A percentile compares a stretch with the other conserved stretches of the same genome.
Conservation (phyloP, 352 stramenopile species). For the Phytopythium vexans region DNA sequence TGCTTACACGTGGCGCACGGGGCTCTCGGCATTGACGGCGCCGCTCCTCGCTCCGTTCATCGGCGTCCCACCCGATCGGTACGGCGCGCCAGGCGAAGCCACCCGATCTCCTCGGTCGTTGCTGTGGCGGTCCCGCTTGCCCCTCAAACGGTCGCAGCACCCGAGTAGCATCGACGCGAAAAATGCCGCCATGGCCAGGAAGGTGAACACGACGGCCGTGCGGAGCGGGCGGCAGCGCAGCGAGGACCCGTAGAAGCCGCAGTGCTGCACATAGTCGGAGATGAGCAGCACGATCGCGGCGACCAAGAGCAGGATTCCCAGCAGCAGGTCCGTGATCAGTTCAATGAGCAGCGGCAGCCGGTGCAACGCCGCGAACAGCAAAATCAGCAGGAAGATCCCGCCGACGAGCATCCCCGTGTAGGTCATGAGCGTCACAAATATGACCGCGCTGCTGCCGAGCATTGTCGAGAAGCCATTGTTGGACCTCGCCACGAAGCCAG, state of each 20-base stretch:
- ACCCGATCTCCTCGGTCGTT: slow-evolving; percentile 8
- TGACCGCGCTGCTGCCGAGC: slow-evolving; percentile 54
- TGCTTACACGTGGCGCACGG: too few relatives aligned
- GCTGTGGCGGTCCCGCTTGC: slow-evolving; percentile 11
- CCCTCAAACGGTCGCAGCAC: slow-evolving; percentile 33
- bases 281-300: slow-evolving; percentile 63
- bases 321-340: slow-evolving; percentile 46
- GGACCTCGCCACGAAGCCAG: slow-evolving; percentile 51
- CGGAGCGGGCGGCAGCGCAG: slow-evolving; percentile 51
- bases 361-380: slow-evolving; percentile 31
- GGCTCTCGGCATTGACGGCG: too few relatives aligned
- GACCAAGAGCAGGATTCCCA: slow-evolving; percentile 54
- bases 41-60: too few relatives aligned
- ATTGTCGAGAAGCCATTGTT: slow-evolving; percentile 76
- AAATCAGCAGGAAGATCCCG: slow-evolving; percentile 46
- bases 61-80: slow-evolving; percentile 20
- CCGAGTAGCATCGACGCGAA: slow-evolving; percentile 46
- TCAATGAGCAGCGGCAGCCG: slow-evolving; percentile 43
- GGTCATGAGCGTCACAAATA: slow-evolving; percentile 52
- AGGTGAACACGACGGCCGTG: slow-evolving; percentile 62
- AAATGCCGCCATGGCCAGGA: slow-evolving; percentile 51
- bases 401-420: slow-evolving; percentile 69
- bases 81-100: slow-evolving; percentile 11
- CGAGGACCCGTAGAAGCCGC: slow-evolving; percentile 65
- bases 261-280: slow-evolving; percentile 67